Base-by-base conservation (phyloP, 2,329 filamentous ascomycete genomes). In the Simplicillium sp. region DNA sequence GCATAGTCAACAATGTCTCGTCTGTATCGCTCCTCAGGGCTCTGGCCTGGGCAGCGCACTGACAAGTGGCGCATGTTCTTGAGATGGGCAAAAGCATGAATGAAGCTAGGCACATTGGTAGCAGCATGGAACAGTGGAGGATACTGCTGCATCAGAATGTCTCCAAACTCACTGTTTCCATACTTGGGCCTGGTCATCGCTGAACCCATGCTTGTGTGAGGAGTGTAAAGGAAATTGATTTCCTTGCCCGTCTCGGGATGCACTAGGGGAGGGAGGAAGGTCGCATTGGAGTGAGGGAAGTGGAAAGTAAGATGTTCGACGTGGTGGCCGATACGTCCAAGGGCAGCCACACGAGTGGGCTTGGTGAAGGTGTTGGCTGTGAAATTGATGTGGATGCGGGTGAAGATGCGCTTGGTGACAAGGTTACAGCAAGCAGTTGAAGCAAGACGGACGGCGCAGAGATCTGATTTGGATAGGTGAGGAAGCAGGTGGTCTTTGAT, bases 71-170 rank as follows among this genome's bases (percentile, higher is more conserved):
- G 70, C 52, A 95, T 67, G 51, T 82, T 83, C 43, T 76, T 66
- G 53, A 94, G 60, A 46, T 80, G 67, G 29, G 73, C 74, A 55
- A 94, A 70, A 37, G 84, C 84, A 47, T 79, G 73, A 51, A 90
- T 80, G 64, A 95, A 94, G 32, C 85, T 84, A 5, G 84, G 77
- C 7, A 94, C 82, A 55, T 95, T 92, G 45, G 86, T 90, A 7
- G 88, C 85, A 7, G 87, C 85, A 55, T 95, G 88, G 64, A 94
- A 94, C 3, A 94, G 66, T 6, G 88, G 86, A 39, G 87, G 86
- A 54, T 94, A 94, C 62, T 94, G 87, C 56, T 87, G 80, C 12
- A 87, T 85, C 45, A 94, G 71, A 44, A 94, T 73, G 55, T 90
- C 83, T 46, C 82, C 87, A 53, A 92, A 77, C 53, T 87, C 84